Conservation (phyloP, 352 stramenopile species). For the Phytopythium delawarense region DNA sequence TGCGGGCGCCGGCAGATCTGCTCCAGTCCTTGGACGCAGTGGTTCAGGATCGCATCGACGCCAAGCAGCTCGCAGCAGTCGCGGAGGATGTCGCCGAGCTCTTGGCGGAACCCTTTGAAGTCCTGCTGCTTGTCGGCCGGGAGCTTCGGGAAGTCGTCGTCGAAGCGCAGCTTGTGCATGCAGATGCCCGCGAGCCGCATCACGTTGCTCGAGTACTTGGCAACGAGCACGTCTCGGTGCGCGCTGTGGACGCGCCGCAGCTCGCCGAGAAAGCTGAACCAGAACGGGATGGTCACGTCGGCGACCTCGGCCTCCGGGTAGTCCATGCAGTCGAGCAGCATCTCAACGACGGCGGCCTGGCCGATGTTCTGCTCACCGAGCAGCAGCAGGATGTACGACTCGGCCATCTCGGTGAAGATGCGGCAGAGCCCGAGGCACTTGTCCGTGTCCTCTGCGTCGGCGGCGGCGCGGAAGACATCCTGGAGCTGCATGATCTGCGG, state of each 20-base stretch:
- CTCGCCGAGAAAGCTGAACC: conserved; percentile 62
- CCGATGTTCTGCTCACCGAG: conserved; percentile 53
- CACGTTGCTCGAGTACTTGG: conserved; percentile 45
- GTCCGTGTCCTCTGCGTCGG: conserved; percentile 64
- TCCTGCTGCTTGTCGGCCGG: conserved; percentile 74
- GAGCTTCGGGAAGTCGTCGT: conserved; percentile 54
- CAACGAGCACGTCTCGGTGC: conserved; percentile 16
- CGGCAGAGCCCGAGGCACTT: conserved; percentile 74
- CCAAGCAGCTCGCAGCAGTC: conserved; percentile 75
- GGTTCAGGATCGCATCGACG: conserved; percentile 62
- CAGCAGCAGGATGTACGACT: conserved; percentile 81
- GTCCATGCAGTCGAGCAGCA: conserved; percentile 87
- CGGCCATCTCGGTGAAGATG: conserved; percentile 89
- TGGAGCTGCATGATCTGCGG: conserved; percentile 69
- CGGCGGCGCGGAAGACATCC: conserved; percentile 43
- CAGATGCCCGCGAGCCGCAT: conserved; percentile 60
- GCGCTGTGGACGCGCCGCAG: conserved; percentile 20
- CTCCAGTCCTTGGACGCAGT: conserved; percentile 74
- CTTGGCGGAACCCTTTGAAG: conserved; percentile 79
- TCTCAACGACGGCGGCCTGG: conserved; percentile 66
- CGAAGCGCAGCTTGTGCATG: conserved; percentile 83
- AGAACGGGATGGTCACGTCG: conserved; percentile 85
- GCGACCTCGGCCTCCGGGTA: conserved; percentile 76
- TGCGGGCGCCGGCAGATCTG: conserved; percentile 53
- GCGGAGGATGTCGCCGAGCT: conserved; percentile 74